Evolutionary conservation across 768 basidiomycete species (phyloP).

Genomic region (Tylopilus felleus): DNA sequence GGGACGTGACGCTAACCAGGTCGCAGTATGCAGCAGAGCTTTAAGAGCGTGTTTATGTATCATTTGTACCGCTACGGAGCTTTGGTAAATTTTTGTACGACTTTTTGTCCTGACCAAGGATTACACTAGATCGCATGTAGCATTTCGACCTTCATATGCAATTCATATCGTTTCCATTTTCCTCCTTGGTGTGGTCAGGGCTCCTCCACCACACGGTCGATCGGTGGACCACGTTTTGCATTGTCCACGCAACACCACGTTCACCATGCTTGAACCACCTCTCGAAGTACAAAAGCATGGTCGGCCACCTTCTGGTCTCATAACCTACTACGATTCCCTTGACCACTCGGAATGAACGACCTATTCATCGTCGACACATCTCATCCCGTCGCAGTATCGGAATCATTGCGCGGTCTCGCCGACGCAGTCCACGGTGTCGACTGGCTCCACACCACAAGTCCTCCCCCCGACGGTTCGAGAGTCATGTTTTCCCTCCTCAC

Average conservation of each 20-base stretch:
- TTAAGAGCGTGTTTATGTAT: slow-evolving; percentile 6
- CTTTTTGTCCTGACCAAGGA: background rate
- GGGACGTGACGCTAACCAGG: background rate
- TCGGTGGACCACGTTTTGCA: background rate
- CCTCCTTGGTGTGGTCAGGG: background rate
- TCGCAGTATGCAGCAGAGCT: slow-evolving; percentile 26
- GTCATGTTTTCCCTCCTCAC: slow-evolving; percentile 72
- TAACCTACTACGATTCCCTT: background rate
- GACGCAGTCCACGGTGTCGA: slow-evolving; percentile 41
- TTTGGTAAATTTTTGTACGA: slow-evolving; percentile 4
- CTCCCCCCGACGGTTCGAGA: slow-evolving; percentile 48
- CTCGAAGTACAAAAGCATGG: slow-evolving; percentile 7
- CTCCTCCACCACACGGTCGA: background rate
- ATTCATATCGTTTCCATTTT: background rate
- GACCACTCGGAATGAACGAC: background rate
- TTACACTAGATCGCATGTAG: slow-evolving; percentile 15
- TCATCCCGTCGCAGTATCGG: background rate
- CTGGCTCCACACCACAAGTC: slow-evolving; percentile 51
- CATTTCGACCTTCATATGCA: slow-evolving; percentile 13
- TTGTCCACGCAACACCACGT: background rate
- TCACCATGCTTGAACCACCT: background rate
- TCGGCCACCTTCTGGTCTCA: background rate
- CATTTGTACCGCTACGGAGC: background rate
- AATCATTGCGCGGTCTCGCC: background rate
- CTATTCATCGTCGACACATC: background rate